These are phyloP conservation scores for Mariannaea sp. DNA, from an alignment of 2,329 filamentous ascomycete genomes.

Conservation along the genomic window DNA sequence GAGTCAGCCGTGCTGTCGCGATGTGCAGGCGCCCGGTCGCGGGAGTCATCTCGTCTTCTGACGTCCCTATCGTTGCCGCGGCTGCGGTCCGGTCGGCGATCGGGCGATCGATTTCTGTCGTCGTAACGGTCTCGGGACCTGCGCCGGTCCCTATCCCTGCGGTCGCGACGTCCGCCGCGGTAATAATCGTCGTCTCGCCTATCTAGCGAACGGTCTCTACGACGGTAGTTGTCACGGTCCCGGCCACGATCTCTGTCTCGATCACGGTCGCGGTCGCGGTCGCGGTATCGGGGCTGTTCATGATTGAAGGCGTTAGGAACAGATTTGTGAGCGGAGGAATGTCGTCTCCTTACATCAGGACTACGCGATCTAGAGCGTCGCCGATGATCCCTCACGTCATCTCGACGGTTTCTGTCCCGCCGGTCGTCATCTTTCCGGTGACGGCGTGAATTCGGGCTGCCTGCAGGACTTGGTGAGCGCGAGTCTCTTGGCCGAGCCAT, in stretches of 20 bases:
- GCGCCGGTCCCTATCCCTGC: slow-evolving; percentile 61
- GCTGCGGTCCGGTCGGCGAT: slow-evolving; percentile 63
- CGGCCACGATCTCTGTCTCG: slow-evolving; percentile 57
- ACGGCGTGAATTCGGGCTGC: slow-evolving; percentile 77
- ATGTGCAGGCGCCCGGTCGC: slow-evolving; percentile 66
- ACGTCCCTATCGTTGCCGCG: slow-evolving; percentile 68
- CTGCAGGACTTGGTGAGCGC: slow-evolving; percentile 93
- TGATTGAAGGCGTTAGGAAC: slow-evolving; percentile 47
- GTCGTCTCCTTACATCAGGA: slow-evolving; percentile 59
- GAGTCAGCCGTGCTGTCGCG: slow-evolving; percentile 75
- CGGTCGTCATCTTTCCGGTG: slow-evolving; percentile 66
- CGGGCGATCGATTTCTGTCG: slow-evolving; percentile 63
- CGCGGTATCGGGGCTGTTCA: slow-evolving; percentile 62
- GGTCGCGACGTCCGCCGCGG: slow-evolving; percentile 64
- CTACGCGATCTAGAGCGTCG: slow-evolving; percentile 66
- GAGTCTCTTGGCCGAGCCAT: slow-evolving; percentile 70
- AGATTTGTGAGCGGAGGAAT: slow-evolving; percentile 28
- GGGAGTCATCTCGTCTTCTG: slow-evolving; percentile 75
- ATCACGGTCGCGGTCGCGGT: slow-evolving; percentile 54
- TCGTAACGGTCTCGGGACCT: slow-evolving; percentile 65
- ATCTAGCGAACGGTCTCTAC: slow-evolving; percentile 72
- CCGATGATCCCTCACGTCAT: slow-evolving; percentile 56
- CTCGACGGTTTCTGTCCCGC: slow-evolving; percentile 57
- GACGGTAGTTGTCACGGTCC: slow-evolving; percentile 62
- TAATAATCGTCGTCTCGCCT: slow-evolving; percentile 69